Evolutionary conservation across 169 alveolate species (phyloP).

Genomic region (Sarcocystis neurona): DNA sequence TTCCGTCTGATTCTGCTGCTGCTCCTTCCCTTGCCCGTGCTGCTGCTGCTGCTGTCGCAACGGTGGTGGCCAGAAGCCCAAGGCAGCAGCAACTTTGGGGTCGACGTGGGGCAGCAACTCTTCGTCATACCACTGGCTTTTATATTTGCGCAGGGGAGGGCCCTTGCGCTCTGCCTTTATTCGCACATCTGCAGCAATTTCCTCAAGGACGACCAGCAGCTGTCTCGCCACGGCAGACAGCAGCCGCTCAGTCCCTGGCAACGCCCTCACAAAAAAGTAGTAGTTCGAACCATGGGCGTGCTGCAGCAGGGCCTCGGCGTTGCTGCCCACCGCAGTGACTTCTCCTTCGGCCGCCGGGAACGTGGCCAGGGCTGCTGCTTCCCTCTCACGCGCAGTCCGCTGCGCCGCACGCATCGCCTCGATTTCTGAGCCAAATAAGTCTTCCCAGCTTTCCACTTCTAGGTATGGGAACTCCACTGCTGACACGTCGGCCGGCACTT

Average conservation of each 20-base stretch:
- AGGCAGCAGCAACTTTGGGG: conserved; percentile 5
- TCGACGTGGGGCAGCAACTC: conserved; percentile 22
- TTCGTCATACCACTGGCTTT: conserved; percentile 40
- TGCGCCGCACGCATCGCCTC: conserved; percentile 9
- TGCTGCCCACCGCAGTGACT: neutral
- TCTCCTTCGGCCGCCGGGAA: conserved; percentile 20
- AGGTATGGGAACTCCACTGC: conserved; percentile 14
- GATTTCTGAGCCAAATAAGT: neutral
- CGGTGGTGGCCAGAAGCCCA: conserved; percentile 12
- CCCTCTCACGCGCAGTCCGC: conserved; percentile 10
- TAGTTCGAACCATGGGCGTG: neutral
- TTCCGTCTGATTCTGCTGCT: neutral
- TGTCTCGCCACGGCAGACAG: neutral
- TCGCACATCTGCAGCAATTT: neutral
- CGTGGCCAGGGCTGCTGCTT: neutral
- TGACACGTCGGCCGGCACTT: neutral
- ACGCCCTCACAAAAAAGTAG: conserved; percentile 13
- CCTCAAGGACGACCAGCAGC: conserved; percentile 10
- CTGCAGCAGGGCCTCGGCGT: neutral
- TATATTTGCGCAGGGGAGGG: conserved; percentile 20
- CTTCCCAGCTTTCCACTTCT: conserved; percentile 27
- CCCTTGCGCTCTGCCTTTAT: neutral
- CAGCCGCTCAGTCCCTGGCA: conserved; percentile 6
- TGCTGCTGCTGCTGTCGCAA: neutral
- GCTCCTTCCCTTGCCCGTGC: neutral